phyloP scores from a whole-genome alignment of 371 early-diverging fungal genomes.

The Globomyces sp. region DNA sequence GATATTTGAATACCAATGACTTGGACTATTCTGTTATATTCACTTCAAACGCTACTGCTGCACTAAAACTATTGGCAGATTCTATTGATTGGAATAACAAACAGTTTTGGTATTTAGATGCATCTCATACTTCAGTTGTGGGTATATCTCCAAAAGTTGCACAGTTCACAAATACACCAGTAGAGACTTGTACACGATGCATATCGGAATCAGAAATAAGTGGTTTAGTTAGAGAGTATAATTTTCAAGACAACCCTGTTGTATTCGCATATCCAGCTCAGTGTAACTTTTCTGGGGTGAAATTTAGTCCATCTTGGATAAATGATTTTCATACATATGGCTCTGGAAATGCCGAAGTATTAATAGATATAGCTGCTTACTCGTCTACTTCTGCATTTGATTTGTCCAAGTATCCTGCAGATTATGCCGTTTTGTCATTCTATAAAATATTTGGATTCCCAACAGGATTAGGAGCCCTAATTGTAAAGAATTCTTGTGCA shows the following conservation, averaged over 20 bases:
- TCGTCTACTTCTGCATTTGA: slow-evolving; percentile 55
- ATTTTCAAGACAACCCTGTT: neutral
- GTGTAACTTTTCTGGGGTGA: slow-evolving; percentile 71
- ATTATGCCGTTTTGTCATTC: slow-evolving; percentile 68
- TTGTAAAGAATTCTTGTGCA: slow-evolving; percentile 53
- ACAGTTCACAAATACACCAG: neutral
- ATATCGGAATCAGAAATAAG: neutral
- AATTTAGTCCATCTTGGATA: slow-evolving; percentile 60
- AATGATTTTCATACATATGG: slow-evolving; percentile 8
- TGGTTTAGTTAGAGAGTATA: neutral
- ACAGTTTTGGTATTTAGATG: slow-evolving; percentile 50
- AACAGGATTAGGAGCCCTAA: slow-evolving; percentile 69
- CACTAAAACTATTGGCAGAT: slow-evolving; percentile 42
- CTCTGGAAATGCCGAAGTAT: slow-evolving; percentile 29
- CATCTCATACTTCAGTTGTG: slow-evolving; percentile 68
- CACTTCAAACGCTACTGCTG: slow-evolving; percentile 42
- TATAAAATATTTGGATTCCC: slow-evolving; percentile 84
- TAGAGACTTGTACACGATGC: neutral
- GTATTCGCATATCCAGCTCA: slow-evolving; percentile 73
- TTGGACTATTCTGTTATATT: slow-evolving; percentile 37
- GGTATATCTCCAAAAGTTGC: slow-evolving; percentile 42
- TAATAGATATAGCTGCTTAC: slow-evolving; percentile 68
- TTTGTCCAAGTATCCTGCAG: slow-evolving; percentile 47
- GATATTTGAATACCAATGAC: slow-evolving; percentile 25
- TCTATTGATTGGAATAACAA: slow-evolving; percentile 24